These are phyloP conservation scores for Naumovozyma castellii DNA, from an alignment of 805 yeast species.

Conservation along the genomic window DNA sequence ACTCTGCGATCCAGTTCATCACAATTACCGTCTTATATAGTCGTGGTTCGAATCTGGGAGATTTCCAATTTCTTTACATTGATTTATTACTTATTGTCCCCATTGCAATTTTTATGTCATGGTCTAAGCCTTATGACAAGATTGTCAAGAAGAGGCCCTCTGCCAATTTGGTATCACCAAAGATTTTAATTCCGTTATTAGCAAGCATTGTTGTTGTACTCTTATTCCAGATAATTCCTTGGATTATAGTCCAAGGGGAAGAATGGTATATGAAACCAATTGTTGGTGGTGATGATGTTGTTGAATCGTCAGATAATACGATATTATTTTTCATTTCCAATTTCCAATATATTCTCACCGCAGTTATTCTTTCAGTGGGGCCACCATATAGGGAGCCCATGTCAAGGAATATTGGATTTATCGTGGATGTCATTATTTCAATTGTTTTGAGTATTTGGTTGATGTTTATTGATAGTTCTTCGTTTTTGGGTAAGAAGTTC, in stretches of 20 bases:
- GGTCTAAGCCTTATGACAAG: conserved; percentile 70
- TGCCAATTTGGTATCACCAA: conserved; percentile 85
- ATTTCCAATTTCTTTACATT: conserved; percentile 90
- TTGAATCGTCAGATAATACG: conserved; percentile 84
- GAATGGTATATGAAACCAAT: conserved; percentile 76
- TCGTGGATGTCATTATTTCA: conserved; percentile 49
- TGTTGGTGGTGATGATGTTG: conserved; percentile 74
- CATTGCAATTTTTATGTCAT: conserved; percentile 92
- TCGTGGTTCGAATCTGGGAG: conserved; percentile 88
- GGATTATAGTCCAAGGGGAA: conserved; percentile 49
- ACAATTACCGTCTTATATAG: conserved; percentile 78
- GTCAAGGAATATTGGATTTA: conserved; percentile 57
- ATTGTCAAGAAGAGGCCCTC: conserved; percentile 75
- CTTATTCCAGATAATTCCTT: conserved; percentile 56
- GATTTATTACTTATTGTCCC: conserved; percentile 88
- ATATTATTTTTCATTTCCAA: conserved; percentile 71
- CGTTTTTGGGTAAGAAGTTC: conserved; percentile 57
- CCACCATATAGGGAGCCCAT: conserved; percentile 86
- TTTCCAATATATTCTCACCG: conserved; percentile 80
- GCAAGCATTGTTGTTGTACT: conserved; percentile 61
- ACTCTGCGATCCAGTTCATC: conserved; percentile 91
- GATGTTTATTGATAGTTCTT: conserved; percentile 44
- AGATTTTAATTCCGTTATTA: conserved; percentile 73
- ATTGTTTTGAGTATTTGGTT: conserved; percentile 40
- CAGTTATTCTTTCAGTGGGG: conserved; percentile 79